phyloP scores from a whole-genome alignment of 169 alveolate species.

The Prorocentrum cordatum region DNA sequence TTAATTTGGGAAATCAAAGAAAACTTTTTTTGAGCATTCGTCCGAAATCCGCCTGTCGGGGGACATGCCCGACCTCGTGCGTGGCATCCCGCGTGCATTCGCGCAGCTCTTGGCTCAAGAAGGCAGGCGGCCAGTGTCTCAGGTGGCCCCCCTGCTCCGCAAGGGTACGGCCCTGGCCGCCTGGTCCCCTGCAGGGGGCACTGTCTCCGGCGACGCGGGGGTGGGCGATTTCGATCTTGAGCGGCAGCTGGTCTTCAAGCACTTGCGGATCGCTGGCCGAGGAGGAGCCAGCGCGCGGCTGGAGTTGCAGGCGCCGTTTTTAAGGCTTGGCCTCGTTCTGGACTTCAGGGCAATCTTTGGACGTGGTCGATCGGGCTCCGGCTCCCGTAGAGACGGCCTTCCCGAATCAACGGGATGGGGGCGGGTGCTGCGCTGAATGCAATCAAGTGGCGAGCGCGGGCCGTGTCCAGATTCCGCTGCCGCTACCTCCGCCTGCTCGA shows the following conservation, averaged over 20 bases:
- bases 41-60: no score
- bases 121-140: no score
- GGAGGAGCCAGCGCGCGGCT: neutral
- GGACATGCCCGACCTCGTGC: no score
- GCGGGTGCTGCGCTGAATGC: neutral
- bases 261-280: neutral
- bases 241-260: no score
- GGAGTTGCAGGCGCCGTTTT: neutral
- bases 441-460: neutral
- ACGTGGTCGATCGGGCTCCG: neutral
- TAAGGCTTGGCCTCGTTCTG: constrained; percentile 12
- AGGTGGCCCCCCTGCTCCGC: no score
- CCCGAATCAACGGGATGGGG: neutral
- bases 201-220: no score
- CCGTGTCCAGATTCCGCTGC: neutral
- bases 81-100: no score
- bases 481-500: neutral
- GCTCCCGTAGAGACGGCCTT: neutral
- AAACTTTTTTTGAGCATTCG: no score
- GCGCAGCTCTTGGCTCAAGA: neutral
- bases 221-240: no score
- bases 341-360: neutral
- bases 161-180: no score
- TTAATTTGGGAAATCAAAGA: no score
- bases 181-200: no score